Percentiles rank a stretch among this genome's conserved stretches.
Evolutionary conservation across 1,139 yeast genomes (phyloP).

Genomic region (Citeromyces hawaiiensis): DNA sequence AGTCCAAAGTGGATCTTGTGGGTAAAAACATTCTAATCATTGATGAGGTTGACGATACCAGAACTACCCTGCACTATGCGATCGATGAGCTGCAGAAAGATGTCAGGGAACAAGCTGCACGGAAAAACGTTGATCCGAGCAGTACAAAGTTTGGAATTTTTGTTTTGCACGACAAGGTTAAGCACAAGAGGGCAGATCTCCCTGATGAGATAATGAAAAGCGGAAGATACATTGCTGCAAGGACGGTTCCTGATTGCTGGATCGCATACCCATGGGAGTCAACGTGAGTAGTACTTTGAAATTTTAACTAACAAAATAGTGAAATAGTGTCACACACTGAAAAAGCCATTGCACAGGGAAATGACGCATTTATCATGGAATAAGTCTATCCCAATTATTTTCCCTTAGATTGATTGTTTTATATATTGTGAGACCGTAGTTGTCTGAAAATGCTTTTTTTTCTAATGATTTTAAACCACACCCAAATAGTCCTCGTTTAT

Average conservation of each 20-base stretch:
- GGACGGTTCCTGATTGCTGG: constrained; percentile 43
- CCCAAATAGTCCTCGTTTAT: constrained; percentile 96
- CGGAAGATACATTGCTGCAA: constrained; percentile 39
- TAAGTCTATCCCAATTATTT: neutral
- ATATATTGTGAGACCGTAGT: neutral
- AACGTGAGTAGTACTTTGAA: neutral
- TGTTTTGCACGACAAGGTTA: constrained; percentile 45
- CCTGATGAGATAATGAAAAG: constrained; percentile 27
- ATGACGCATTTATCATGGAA: constrained; percentile 7
- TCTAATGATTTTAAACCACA: constrained; percentile 28
- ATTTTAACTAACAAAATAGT: constrained; percentile 15
- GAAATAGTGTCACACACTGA: constrained; percentile 30
- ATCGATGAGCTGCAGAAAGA: constrained; percentile 44
- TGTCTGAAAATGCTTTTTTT: neutral
- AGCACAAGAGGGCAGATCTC: constrained; percentile 40
- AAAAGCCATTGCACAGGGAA: constrained; percentile 25
- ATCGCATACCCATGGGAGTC: constrained; percentile 53
- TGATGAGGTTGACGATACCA: constrained; percentile 61
- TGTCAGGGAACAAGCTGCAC: constrained; percentile 30
- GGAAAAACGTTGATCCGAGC: constrained; percentile 19
- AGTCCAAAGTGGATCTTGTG: constrained; percentile 28
- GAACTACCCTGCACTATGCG: constrained; percentile 55
- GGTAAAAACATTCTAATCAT: constrained; percentile 51
- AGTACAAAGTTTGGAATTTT: constrained; percentile 38
- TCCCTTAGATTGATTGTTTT: neutral